Conservation (phyloP, 2,329 filamentous ascomycete genomes). For the Pseudophaeomoniella oleicola region DNA sequence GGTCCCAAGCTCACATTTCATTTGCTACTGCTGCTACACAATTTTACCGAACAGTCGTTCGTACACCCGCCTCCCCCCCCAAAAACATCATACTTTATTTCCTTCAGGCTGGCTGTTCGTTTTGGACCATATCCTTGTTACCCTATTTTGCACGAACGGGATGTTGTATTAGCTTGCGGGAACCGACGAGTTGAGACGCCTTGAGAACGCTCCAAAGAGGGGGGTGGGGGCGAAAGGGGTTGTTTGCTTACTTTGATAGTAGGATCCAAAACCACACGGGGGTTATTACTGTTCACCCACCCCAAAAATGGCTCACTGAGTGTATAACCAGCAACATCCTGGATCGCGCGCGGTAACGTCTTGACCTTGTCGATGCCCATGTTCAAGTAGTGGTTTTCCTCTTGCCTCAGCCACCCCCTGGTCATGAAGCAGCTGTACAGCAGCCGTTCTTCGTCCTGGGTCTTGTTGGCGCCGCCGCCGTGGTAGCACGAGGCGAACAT, state of each 20-base stretch:
- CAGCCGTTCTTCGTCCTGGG: slow-evolving; percentile 16
- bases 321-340: slow-evolving; percentile 7
- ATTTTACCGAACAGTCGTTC: no score
- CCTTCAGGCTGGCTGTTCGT: neutral
- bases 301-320: slow-evolving; percentile 7
- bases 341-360: slow-evolving; percentile 5
- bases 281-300: slow-evolving; percentile 1
- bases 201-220: neutral
- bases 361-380: slow-evolving; percentile 2
- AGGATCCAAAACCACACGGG: neutral
- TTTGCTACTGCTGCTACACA: no score
- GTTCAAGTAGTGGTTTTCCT: slow-evolving; percentile 23
- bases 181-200: no score
- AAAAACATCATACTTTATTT: no score
- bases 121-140: neutral
- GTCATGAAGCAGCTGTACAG: slow-evolving; percentile 18
- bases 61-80: no score
- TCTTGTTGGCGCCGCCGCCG: slow-evolving; percentile 18
- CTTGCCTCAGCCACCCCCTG: slow-evolving; percentile 19
- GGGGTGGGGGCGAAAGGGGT: neutral
- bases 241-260: neutral
- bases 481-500: slow-evolving; percentile 19
- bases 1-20: no score
- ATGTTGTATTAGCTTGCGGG: no score
- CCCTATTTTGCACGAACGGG: no score